Evolutionary conservation across 139 green algal genomes (phyloP).

Genomic region (Desmodesmus armatus): DNA sequence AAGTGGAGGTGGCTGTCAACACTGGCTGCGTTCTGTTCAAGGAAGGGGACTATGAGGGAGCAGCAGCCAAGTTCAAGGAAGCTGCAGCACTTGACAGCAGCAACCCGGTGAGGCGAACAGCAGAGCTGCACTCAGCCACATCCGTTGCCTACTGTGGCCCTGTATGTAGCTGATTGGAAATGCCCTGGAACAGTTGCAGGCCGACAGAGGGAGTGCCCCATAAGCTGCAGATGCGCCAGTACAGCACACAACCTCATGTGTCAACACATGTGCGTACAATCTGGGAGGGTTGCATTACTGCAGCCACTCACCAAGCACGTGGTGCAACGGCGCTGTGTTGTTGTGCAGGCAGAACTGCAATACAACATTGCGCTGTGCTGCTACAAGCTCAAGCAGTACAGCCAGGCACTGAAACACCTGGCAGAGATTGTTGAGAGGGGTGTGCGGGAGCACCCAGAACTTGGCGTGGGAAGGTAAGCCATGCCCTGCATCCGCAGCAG

Average conservation of each 20-base stretch:
- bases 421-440: conserved; percentile 89
- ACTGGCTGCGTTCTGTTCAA: conserved; percentile 84
- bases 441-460: conserved; percentile 86
- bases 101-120: too few species aligned
- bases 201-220: too few species aligned
- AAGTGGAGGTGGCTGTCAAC: conserved; percentile 73
- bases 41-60: conserved; percentile 63
- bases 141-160: too few species aligned
- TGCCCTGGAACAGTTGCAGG: too few species aligned
- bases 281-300: neutral
- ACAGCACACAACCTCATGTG: neutral
- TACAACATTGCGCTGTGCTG: conserved; percentile 90
- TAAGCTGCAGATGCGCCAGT: too few species aligned
- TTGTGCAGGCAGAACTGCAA: conserved; percentile 76
- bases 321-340: too few species aligned
- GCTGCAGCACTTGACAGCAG: conserved; percentile 30
- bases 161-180: too few species aligned
- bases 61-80: conserved; percentile 42
- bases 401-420: conserved; percentile 81
- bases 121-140: too few species aligned
- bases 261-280: neutral
- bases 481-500: neutral
- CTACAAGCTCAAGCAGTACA: conserved; percentile 84
- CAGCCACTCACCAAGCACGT: neutral
- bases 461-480: conserved; percentile 79